Base-by-base conservation (phyloP, 768 basidiomycete genomes). In the Lactarius pseudohatsudake region DNA sequence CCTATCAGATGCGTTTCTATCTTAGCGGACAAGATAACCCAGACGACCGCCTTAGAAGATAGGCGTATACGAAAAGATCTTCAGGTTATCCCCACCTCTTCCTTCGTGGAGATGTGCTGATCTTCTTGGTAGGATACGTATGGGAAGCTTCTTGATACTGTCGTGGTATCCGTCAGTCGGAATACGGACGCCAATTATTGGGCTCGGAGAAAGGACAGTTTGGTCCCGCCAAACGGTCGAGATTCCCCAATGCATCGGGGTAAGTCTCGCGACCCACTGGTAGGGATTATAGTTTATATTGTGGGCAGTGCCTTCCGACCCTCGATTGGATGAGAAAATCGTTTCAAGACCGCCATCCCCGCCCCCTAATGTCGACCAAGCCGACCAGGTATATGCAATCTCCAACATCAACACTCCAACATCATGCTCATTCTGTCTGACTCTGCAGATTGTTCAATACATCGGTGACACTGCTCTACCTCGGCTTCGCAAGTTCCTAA, bases 21-120 rank as follows among this genome's bases (percentile, higher is more conserved):
- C 1, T 75, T 96, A 22, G 87, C 90, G 0, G 92, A 92, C 69
- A 94, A 94, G 74, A 79, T 96, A 40, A 86, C 88, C 1, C 93
- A 94, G 73, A 98, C 95, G 0, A 87, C 91, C 6, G 94, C 94
- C 0, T 83, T 96, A 77, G 96, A 98, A 65, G 97, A 99, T 76
- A 84, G 87, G 28, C 84, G 92, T 45, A 78, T 96, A 62, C 86
- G 92, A 30, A 92, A 94, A 74, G 97, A 99, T 64, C 79, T 98
- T 11, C 94, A 96, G 81, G 91, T 88, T 69, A 20, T 68, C 62
- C 30, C 32, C 38, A 7, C 36, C 36, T 32, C 50, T 2, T 58
- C 22, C 56, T 64, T 41, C 13, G 11, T 10, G 57, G n/a, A 57
- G 1, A 36, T 26, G 43, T 45, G 59, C 45, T 68, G 10, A 64